Evolutionary conservation across 768 basidiomycete genomes (phyloP).

Genomic region (Trametes elegans): DNA sequence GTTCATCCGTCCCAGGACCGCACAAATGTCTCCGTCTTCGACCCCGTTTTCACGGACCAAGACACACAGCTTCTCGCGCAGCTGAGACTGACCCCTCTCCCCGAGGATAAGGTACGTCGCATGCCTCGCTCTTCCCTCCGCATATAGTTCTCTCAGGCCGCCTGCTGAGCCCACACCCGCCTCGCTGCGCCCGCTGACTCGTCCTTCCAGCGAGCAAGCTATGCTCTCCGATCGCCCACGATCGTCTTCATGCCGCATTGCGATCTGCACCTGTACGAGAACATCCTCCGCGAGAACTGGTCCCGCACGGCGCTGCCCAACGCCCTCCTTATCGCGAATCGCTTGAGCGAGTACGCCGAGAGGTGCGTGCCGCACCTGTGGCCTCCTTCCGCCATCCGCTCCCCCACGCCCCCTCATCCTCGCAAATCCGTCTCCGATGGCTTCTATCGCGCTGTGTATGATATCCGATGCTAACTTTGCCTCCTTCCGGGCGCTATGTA

Average conservation of each 20-base stretch:
- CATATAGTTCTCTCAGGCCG: conserved; percentile 1
- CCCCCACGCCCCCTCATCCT: conserved; percentile 1
- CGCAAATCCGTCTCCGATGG: conserved; percentile 9
- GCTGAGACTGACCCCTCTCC: conserved; percentile 35
- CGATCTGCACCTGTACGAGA: conserved; percentile 68
- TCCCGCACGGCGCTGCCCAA: conserved; percentile 40
- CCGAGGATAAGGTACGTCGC: conserved; percentile 52
- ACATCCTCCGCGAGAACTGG: conserved; percentile 63
- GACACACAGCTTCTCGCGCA: conserved; percentile 50
- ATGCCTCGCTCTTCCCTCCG: conserved; percentile 13
- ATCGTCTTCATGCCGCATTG: conserved; percentile 82
- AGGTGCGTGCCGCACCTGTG: conserved; percentile 42
- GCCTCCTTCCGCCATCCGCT: not conserved
- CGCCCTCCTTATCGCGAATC: conserved; percentile 64
- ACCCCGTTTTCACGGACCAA: conserved; percentile 70
- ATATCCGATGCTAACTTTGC: conserved; percentile 12
- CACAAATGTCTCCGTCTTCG: conserved; percentile 53
- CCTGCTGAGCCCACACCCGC: not conserved
- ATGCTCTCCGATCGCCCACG: conserved; percentile 43
- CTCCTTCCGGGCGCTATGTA: not conserved
- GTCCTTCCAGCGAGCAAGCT: conserved; percentile 32
- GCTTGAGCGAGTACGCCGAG: conserved; percentile 62
- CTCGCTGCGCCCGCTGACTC: not conserved
- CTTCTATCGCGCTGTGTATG: conserved; percentile 5
- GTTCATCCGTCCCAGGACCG: conserved; percentile 40